Evolutionary conservation across 345 rosid genomes (phyloP), one percentile per base, ranked within the genome.

Genomic region (Euphorbia lathyris): DNA sequence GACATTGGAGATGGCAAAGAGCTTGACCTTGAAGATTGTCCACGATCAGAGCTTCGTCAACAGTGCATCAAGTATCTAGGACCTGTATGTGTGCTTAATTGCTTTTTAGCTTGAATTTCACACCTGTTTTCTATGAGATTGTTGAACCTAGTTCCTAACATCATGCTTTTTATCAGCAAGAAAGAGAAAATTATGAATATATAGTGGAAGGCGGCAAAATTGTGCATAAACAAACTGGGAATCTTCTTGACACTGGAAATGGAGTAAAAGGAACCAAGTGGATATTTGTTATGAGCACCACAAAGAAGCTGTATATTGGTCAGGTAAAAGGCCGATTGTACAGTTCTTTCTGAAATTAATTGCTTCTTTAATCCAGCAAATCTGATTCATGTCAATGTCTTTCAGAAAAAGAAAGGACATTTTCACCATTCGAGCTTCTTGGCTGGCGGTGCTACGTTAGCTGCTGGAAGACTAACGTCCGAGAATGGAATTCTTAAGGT

Each of bases 371-470:
- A 42, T 45, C 23, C 22, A 5, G 16, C 43, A 10, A 65, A 52
- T 19, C 34, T 70, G 50, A 58, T 40, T 0, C 56, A 19, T 30
- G 29, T 38, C 56, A 17, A 25, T 53, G 32, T 66, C 67, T 72
- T 78, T 72, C 85, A 94, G 97, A 94, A 94, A 71, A 87, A 87
- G 96, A 94, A 94, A 80, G 98, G 98, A 62, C 70, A 32, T 59
- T 94, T 94, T 74, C 98, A 94, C 75, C 97, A 94, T 83, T 94
- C 98, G 1, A 94, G 97, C 76, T 94, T 94, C 72, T 79, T 94
- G 82, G 98, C 98, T 1, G 98, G 98, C 36, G 98, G 98, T 81
- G 90, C 85, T 57, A 88, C 98, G 0, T 63, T 91, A 73, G 96
- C 96, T 1, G 97, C 98, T 3, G 98, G 98, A 80, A 87, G 97